Conservation (phyloP, 116 monocot species). For the Trichopus zeylanicus region DNA sequence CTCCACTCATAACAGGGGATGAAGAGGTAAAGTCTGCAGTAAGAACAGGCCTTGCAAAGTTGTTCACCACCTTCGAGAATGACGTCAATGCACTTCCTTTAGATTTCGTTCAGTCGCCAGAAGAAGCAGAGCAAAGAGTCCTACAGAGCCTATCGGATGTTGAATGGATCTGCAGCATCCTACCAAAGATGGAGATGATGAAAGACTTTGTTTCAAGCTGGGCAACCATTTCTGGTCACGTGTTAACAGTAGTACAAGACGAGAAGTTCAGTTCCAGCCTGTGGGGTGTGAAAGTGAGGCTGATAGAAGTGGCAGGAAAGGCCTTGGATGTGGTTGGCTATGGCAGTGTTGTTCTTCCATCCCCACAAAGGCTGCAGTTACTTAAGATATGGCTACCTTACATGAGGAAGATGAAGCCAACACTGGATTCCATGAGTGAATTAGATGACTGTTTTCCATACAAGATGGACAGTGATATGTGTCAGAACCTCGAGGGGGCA, state of each 20-base stretch:
- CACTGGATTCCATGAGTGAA: slow-evolving; percentile 35
- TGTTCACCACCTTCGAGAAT: slow-evolving; percentile 44
- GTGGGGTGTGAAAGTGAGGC: slow-evolving; percentile 56
- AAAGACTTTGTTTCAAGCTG: slow-evolving; percentile 61
- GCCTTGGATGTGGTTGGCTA: slow-evolving; percentile 79
- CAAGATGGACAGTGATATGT: slow-evolving; percentile 67
- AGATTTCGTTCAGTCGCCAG: slow-evolving; percentile 23
- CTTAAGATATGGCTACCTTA: slow-evolving; percentile 77
- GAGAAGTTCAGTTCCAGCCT: slow-evolving; percentile 43
- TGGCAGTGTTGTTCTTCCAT: slow-evolving; percentile 68
- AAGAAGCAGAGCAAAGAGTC: slow-evolving; percentile 42
- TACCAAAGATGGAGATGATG: slow-evolving; percentile 79
- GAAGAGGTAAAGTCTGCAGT: slow-evolving; percentile 54
- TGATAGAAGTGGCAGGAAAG: slow-evolving; percentile 67
- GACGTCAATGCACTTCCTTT: slow-evolving; percentile 29
- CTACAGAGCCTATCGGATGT: slow-evolving; percentile 54
- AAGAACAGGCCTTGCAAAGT: slow-evolving; percentile 34
- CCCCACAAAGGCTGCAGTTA: slow-evolving; percentile 45
- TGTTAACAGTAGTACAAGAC: slow-evolving; percentile 36
- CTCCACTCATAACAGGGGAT: slow-evolving; percentile 44
- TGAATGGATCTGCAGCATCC: slow-evolving; percentile 65
- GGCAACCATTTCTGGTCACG: slow-evolving; percentile 37
- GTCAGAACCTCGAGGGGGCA: slow-evolving; percentile 75
- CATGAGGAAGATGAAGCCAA: slow-evolving; percentile 61
- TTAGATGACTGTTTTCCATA: slow-evolving; percentile 31